Conservation (phyloP, 2,329 filamentous ascomycete genomes). For the Aspergillus sclerotialis region DNA sequence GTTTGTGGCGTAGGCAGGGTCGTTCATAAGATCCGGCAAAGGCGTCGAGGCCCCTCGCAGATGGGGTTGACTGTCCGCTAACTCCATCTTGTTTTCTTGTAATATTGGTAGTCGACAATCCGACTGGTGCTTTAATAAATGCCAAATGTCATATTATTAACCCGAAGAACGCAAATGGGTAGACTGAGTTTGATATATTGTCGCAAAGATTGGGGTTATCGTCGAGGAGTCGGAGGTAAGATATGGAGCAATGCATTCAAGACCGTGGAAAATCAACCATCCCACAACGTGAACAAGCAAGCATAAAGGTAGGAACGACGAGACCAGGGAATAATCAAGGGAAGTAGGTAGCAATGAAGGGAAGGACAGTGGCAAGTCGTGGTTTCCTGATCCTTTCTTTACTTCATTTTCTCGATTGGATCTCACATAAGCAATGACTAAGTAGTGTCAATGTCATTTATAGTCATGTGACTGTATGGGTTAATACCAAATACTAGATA, state of each 20-base stretch:
- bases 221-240: background rate
- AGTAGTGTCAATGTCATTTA: background rate
- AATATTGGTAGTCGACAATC: conserved; percentile 12
- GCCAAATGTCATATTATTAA: conserved; percentile 19
- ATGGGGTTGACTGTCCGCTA: conserved; percentile 14
- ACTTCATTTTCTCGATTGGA: too few relatives aligned
- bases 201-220: background rate
- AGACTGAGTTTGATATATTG: background rate
- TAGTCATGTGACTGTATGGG: background rate
- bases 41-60: conserved; percentile 12
- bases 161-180: background rate
- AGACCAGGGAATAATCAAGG: too few relatives aligned
- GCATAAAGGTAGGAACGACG: too few relatives aligned
- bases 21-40: conserved; percentile 51
- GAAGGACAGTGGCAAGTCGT: too few relatives aligned
- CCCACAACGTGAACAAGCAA: too few relatives aligned
- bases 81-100: conserved; percentile 19
- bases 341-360: too few relatives aligned
- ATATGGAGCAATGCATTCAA: too few relatives aligned
- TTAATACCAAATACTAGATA: conserved; percentile 1
- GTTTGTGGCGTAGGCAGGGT: conserved; percentile 44
- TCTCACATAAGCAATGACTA: background rate
- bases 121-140: conserved; percentile 11
- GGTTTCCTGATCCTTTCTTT: too few relatives aligned
- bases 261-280: too few relatives aligned